phyloP scores from a whole-genome alignment of 805 yeast genomes.

The Pichia nanzhaoensis region DNA sequence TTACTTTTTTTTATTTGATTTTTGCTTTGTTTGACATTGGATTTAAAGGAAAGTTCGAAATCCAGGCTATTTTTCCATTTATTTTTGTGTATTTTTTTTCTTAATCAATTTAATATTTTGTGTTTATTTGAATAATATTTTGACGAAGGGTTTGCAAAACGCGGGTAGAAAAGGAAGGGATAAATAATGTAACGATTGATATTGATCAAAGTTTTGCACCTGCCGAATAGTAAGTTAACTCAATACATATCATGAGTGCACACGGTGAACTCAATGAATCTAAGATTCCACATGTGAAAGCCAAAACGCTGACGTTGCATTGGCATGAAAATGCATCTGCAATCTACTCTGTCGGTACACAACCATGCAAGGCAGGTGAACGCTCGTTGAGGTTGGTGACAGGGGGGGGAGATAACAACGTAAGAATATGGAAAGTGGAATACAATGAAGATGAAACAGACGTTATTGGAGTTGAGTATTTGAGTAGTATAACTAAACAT shows the following conservation, averaged over 20 bases:
- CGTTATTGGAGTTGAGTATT: conserved; percentile 53
- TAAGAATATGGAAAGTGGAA: conserved; percentile 41
- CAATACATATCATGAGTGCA: not conserved
- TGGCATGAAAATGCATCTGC: conserved; percentile 77
- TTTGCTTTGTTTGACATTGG: too few species aligned
- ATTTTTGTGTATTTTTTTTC: too few species aligned
- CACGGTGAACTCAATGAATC: not conserved
- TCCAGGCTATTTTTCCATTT: too few species aligned
- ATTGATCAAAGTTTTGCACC: too few species aligned
- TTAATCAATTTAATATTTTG: too few species aligned
- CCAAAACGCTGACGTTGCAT: conserved; percentile 49
- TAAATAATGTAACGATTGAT: too few species aligned
- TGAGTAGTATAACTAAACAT: conserved; percentile 78
- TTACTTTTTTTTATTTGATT: too few species aligned
- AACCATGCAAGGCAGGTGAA: conserved; percentile 32
- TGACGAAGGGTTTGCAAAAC: too few species aligned
- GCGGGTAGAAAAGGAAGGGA: too few species aligned
- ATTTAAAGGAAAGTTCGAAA: too few species aligned
- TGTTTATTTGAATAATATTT: too few species aligned
- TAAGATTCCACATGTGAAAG: conserved; percentile 21
- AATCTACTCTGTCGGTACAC: conserved; percentile 61
- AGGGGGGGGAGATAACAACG: conserved; percentile 91
- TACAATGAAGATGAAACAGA: conserved; percentile 20
- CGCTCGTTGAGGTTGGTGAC: conserved; percentile 58
- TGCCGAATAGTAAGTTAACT: too few species aligned